Base-by-base conservation (phyloP, 2,329 filamentous ascomycete genomes). In the Sclerotinia minor region DNA sequence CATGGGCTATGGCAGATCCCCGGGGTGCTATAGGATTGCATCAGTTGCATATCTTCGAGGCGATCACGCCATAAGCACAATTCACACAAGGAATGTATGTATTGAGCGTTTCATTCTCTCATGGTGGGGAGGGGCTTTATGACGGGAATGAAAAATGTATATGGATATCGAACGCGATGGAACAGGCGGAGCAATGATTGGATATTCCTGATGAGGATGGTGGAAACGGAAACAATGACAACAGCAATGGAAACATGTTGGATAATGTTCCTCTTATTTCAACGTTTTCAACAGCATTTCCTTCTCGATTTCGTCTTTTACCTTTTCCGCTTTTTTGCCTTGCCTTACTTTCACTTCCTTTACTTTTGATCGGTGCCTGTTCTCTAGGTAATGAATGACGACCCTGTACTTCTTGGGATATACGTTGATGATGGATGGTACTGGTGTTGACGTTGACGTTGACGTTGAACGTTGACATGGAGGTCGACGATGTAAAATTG, bases 71-170 rank as follows among this genome's bases (percentile, higher is more conserved):
- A 61, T 19, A 35, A 61, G 45, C 45, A 61, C 26, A 35, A 35
- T 61, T 49, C 17, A 50, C 32, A 38, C n/a, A 61, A 38, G 45
- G 21, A 61, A n/a, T 38, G 59, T 61, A 61, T 50, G 45, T 50
- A 50, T 61, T 38, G 59, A 61, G 45, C 59, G 15, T 61, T 61
- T 61, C 59, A 61, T 61, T 61, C 45, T 61, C 59, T 61, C 45
- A 61, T 26, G 45, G 24, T n/a, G 44, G 45, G 38, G 44, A 61
- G 26, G 59, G 29, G 29, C 38, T 61, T 50, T 15, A 61, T 29
- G 45, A 41, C 26, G 29, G 15, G 21, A 5, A 61, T 50, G 58
- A 45, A 49, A 49, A 21, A 61, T 61, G 29, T 41, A 24, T 29
- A 50, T 38, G 21, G 17, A 38, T 50, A 38, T 21, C n/a, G 19